phyloP scores from a whole-genome alignment of 192 early-diverging fungal species.

The Phlyctochytrium arcticum region DNA sequence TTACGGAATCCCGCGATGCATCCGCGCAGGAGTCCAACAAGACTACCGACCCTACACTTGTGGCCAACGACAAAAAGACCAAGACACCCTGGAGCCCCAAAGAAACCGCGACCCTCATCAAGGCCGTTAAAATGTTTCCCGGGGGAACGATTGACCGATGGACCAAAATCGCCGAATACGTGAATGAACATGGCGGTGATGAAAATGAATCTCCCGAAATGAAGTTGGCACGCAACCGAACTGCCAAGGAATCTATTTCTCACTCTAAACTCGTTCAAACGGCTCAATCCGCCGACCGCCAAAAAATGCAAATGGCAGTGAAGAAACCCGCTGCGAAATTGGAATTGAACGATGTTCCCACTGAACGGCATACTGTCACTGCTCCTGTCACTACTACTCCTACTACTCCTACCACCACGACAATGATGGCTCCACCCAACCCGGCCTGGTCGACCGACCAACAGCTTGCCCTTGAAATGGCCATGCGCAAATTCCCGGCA shows the following conservation, averaged over 20 bases:
- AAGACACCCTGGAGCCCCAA: slow-evolving; percentile 62
- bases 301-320: slow-evolving; percentile 27
- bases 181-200: slow-evolving; percentile 66
- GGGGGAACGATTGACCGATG: slow-evolving; percentile 71
- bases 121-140: slow-evolving; percentile 76
- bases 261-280: slow-evolving; percentile 64
- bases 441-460: slow-evolving; percentile 40
- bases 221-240: slow-evolving; percentile 28
- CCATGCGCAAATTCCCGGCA: slow-evolving; percentile 46
- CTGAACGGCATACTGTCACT: slow-evolving; percentile 11
- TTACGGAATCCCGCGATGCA: no score
- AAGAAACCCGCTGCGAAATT: slow-evolving; percentile 27
- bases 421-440: slow-evolving; percentile 25
- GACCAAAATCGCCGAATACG: slow-evolving; percentile 75
- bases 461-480: slow-evolving; percentile 40
- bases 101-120: slow-evolving; percentile 70
- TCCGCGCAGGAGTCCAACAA: no score
- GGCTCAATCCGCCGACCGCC: slow-evolving; percentile 32
- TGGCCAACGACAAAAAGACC: no score
- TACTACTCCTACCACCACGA: not conserved
- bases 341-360: slow-evolving; percentile 28
- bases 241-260: slow-evolving; percentile 66
- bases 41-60: no score
- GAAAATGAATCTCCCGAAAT: slow-evolving; percentile 32
- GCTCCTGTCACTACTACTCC: not conserved